phyloP scores from a whole-genome alignment of 139 green algal species.

The Chlorella vulgaris region DNA sequence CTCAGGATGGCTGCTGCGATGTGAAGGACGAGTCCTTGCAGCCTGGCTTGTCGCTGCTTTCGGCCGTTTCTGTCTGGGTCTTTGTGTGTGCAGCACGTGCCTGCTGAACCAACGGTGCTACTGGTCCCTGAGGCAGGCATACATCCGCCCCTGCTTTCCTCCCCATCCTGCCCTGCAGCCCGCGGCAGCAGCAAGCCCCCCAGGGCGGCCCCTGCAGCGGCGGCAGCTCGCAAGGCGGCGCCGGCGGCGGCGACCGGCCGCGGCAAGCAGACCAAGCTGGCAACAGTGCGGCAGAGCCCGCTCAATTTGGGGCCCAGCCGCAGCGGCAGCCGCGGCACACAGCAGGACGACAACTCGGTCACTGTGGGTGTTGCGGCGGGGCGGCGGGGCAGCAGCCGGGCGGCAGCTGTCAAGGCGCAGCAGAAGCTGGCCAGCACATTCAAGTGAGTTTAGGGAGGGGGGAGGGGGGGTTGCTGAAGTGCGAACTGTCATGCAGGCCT shows the following conservation, averaged over 20 bases:
- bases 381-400: constrained; percentile 11
- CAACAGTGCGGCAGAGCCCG: not conserved
- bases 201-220: not conserved
- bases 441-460: not conserved
- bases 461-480: not conserved
- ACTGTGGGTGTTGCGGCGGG: not conserved
- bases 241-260: not conserved
- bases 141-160: not conserved
- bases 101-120: no score
- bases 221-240: not conserved
- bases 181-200: not conserved
- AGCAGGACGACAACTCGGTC: not conserved
- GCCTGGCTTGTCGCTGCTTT: no score
- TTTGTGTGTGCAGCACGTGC: no score
- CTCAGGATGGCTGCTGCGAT: no score
- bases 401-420: constrained; percentile 10
- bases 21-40: no score
- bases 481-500: no score
- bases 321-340: not conserved
- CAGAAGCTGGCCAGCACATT: not conserved
- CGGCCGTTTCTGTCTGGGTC: no score
- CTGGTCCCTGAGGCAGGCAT: no score
- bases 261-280: not conserved
- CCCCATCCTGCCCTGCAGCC: not conserved
- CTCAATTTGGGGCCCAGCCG: not conserved